Evolutionary conservation across 2,329 filamentous ascomycete species (phyloP).

Genomic region (Fusarium udum): DNA sequence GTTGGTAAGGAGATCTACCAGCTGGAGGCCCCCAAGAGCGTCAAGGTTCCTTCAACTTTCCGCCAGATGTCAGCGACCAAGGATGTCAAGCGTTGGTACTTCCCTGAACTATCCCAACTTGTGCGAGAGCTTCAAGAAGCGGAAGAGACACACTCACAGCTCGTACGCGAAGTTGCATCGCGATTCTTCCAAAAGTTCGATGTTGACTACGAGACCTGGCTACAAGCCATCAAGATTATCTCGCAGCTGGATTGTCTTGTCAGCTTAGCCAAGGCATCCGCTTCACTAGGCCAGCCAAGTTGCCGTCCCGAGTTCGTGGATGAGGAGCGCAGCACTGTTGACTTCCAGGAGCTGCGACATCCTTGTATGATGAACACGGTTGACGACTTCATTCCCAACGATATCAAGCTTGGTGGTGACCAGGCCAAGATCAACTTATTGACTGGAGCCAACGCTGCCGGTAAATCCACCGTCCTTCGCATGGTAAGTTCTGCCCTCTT

Average conservation of each 20-base stretch:
- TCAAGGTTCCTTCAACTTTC: slow-evolving; percentile 90
- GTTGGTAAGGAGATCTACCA: slow-evolving; percentile 98
- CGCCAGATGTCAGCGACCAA: slow-evolving; percentile 96
- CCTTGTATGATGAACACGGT: slow-evolving; percentile 93
- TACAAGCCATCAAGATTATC: slow-evolving; percentile 88
- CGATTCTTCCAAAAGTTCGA: slow-evolving; percentile 92
- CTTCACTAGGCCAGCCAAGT: slow-evolving; percentile 82
- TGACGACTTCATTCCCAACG: slow-evolving; percentile 95
- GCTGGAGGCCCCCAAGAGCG: slow-evolving; percentile 84
- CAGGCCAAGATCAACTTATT: slow-evolving; percentile 86
- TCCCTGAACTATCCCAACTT: slow-evolving; percentile 79
- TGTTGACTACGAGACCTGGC: slow-evolving; percentile 83
- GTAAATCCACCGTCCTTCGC: slow-evolving; percentile 93
- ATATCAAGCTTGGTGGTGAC: slow-evolving; percentile 85
- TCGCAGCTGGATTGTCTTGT: slow-evolving; percentile 95
- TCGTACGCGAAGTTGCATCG: slow-evolving; percentile 84
- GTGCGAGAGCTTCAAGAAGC: slow-evolving; percentile 92
- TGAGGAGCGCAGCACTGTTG: slow-evolving; percentile 83
- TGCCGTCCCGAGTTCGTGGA: slow-evolving; percentile 92
- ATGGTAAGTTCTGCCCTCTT: slow-evolving; percentile 71
- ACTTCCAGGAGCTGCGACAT: slow-evolving; percentile 91
- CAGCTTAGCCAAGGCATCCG: slow-evolving; percentile 88
- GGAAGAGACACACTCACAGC: slow-evolving; percentile 91
- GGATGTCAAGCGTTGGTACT: slow-evolving; percentile 93
- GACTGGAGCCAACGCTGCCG: slow-evolving; percentile 95